Base-by-base conservation (phyloP, 305 asterid species). In the Salvia sclarea region DNA sequence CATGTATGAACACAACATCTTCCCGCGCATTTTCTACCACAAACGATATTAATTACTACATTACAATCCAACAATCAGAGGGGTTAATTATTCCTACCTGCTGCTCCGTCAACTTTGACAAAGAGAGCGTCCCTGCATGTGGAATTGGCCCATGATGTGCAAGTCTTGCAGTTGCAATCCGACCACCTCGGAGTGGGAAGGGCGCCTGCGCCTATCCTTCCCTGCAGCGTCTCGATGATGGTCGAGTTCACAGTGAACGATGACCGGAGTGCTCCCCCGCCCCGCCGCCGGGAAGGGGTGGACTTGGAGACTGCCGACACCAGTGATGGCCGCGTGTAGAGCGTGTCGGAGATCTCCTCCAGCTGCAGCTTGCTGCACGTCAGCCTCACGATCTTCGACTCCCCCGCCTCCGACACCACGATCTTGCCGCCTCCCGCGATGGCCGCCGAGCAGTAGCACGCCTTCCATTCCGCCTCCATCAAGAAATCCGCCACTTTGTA, bases 301-400 rank as follows among this genome's bases (percentile, higher is more conserved):
- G 85, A 85, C 5, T 81, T 81, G 0, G 95, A 81, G n/a, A 88
- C 82, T 57, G 88, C 88, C 6, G 93, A 71, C 52, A 81, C 78
- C 40, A 82, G 49, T 0, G 96, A 84, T 4, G 88, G 87, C 35
- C 99, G 91, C 33, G 84, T 76, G 84, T 84, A 91, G 68, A 94
- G 88, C 6, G 99, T 94, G 84, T 94, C 96, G 2, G 97, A 91
- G 67, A 94, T 83, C 35, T 94, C 96, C 50, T 94, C 99, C 1
- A 91, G 81, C 59, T 87, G 91, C 44, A 94, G 40, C 31, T 81
- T 84, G 38, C 79, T 84, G 37, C 86, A 74, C 10, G 83, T 84
- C 0, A 94, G 66, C 0, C 92, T 79, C 14, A 94, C 86, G 17
- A 89, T 73, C 72, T 83, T 94, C 38, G 97, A 82, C 60, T 83